Conservation (phyloP, 75 land plant genomes). For the Pinus albicaulis region DNA sequence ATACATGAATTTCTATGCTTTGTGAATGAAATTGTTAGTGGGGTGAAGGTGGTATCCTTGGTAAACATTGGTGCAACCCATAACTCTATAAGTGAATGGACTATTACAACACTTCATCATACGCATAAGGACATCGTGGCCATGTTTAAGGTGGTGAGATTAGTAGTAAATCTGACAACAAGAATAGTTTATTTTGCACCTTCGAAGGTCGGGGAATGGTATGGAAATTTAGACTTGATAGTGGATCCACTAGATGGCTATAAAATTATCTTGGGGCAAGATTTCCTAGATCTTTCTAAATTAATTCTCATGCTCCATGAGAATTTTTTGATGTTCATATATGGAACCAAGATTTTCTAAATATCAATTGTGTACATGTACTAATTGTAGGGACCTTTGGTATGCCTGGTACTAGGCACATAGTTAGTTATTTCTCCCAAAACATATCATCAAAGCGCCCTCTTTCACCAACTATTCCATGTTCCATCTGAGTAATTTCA, state of each 20-base stretch:
- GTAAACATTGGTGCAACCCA: slow-evolving; percentile 14
- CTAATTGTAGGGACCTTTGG: too few relatives aligned
- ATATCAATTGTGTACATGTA: too few relatives aligned
- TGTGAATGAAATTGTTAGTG: too few relatives aligned
- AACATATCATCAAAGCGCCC: too few relatives aligned
- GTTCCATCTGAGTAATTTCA: too few relatives aligned
- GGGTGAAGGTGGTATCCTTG: neutral
- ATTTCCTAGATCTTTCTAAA: neutral
- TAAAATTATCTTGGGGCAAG: neutral
- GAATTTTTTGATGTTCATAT: neutral
- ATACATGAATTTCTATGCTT: too few relatives aligned
- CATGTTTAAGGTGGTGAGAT: slow-evolving; percentile 13
- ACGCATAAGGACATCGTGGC: neutral
- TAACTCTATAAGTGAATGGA: slow-evolving; percentile 2
- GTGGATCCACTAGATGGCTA: slow-evolving; percentile 16
- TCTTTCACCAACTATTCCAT: too few relatives aligned
- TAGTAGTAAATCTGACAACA: neutral
- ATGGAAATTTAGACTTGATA: neutral
- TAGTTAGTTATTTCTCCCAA: too few relatives aligned
- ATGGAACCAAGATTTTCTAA: too few relatives aligned
- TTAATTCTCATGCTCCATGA: neutral
- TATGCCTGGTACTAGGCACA: too few relatives aligned
- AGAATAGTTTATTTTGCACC: neutral
- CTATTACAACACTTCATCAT: neutral
- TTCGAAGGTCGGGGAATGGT: slow-evolving; percentile 6